Evolutionary conservation across 1,284 basidiomycete species (phyloP).

Genomic region (Austropuccinia psidii): DNA sequence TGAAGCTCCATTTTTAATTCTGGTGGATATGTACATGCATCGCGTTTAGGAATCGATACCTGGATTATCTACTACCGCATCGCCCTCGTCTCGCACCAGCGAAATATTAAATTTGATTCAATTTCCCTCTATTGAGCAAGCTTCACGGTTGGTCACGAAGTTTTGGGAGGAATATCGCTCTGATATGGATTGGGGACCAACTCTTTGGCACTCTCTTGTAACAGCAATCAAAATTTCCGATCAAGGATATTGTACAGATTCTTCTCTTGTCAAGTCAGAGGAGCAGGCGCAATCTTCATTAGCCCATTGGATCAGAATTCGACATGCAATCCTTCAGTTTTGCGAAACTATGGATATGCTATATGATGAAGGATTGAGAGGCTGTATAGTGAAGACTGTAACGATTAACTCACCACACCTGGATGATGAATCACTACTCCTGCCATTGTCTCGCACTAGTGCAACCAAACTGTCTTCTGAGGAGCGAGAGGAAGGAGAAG

Average conservation of each 20-base stretch:
- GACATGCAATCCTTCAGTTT: conserved; percentile 21
- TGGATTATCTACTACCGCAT: background rate
- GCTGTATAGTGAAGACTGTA: conserved; percentile 5
- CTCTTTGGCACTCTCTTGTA: conserved; percentile 27
- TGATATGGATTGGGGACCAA: conserved; percentile 20
- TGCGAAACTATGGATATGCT: conserved; percentile 32
- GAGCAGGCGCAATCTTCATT: background rate
- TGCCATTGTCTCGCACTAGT: background rate
- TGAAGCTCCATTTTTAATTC: background rate
- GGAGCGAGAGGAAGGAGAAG: conserved; percentile 35
- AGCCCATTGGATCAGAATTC: background rate
- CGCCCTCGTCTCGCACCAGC: conserved; percentile 15
- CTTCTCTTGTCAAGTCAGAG: background rate
- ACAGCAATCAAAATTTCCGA: conserved; percentile 7
- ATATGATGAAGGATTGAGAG: conserved; percentile 18
- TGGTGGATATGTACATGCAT: background rate
- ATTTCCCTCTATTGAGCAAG: conserved; percentile 9
- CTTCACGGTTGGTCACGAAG: conserved; percentile 7
- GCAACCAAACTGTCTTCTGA: conserved; percentile 10
- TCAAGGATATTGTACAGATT: conserved; percentile 3
- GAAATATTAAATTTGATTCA: conserved; percentile 24
- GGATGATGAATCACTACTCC: conserved; percentile 12
- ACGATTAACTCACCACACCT: conserved; percentile 9
- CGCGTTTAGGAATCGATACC: background rate
- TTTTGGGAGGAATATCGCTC: conserved; percentile 30